Evolutionary conservation across 1,284 basidiomycete genomes (phyloP), one percentile per base, ranked within the genome.

Genomic region (Singerocomus rubriflavus): DNA sequence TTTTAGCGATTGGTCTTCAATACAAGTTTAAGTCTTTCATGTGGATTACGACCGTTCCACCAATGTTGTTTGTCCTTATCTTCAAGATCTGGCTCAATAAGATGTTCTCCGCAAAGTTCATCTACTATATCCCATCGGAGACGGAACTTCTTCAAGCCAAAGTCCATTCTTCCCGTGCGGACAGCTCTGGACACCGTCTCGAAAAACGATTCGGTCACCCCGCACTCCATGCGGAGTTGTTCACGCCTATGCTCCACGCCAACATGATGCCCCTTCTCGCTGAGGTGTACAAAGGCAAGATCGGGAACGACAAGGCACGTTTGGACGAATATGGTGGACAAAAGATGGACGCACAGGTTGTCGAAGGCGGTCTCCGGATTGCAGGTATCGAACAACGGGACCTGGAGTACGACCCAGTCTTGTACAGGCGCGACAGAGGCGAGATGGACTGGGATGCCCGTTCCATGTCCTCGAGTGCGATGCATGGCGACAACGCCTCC

Each of bases 121-220:
- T 77, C 33, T 94, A 85, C 75, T 94, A 85, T 69, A 80, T 79
- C 14, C 90, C 91, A 1, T 79, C 78, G 3, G 81, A 84, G 41
- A 72, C 81, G 2, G 91, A 93, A 65, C 73, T 92, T 36, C 77
- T 77, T n/a, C 64, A 76, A 21, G 84, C 84, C 38, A 82, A 85
- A 57, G 73, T 90, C 1, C 81, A 91, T 64, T 88, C 88, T 7
- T 79, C 84, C 50, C 79, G 80, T 35, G 77, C 80, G 5, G 91
- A 93, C 65, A 73, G 77, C 48, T 76, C 77, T 35, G 78, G 84
- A 50, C 79, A 88, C 62, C 80, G 88, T 32, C 77, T 94, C 12
- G 82, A 83, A 71, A 89, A 83, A 65, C 84, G 91, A 17, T 94
- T 93, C 67, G 91, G 90, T 4, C 92, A 94, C 65, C 91, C 91